Percentiles rank a stretch among this genome's conserved stretches.
phyloP scores from a whole-genome alignment of 441 rosid species.

The Mallotus japonicus region DNA sequence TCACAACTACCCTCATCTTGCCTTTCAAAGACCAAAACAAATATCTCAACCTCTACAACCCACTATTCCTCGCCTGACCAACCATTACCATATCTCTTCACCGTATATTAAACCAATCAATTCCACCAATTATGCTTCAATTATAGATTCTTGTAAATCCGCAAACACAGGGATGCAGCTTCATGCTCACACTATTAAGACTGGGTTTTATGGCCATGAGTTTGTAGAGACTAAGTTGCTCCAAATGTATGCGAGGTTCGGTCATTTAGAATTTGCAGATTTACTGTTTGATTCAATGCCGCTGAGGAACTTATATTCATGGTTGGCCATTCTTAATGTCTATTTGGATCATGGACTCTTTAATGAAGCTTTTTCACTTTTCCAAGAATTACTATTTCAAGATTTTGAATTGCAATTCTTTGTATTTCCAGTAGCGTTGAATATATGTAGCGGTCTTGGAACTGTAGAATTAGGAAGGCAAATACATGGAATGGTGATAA shows the following conservation, averaged over 20 bases:
- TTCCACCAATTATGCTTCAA: conserved; percentile 38
- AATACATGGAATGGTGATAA: conserved; percentile 47
- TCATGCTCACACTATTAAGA: conserved; percentile 42
- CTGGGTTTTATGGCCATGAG: conserved; percentile 41
- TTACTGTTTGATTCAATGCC: conserved; percentile 49
- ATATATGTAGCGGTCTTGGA: conserved; percentile 43
- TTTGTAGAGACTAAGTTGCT: conserved; percentile 54
- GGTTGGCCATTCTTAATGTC: conserved; percentile 39
- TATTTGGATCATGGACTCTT: conserved; percentile 37
- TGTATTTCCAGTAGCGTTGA: conserved; percentile 45
- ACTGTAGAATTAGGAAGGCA: conserved; percentile 44
- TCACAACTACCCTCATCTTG: conserved; percentile 5
- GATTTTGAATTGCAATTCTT: conserved; percentile 43
- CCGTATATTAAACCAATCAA: conserved; percentile 29
- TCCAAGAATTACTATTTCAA: conserved; percentile 30
- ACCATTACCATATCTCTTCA: conserved; percentile 17
- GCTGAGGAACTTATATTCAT: conserved; percentile 42
- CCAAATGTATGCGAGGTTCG: conserved; percentile 38
- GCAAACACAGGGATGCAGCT: conserved; percentile 38
- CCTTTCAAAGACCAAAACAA: conserved; percentile 11
- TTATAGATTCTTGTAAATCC: conserved; percentile 45
- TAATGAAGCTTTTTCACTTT: conserved; percentile 31
- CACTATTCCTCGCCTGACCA: neutral
- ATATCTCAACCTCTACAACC: neutral
- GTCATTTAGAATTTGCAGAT: conserved; percentile 37